Evolutionary conservation across 371 early-diverging fungal genomes (phyloP), one percentile per base, ranked within the genome.

Genomic region (Mortierella sp.): DNA sequence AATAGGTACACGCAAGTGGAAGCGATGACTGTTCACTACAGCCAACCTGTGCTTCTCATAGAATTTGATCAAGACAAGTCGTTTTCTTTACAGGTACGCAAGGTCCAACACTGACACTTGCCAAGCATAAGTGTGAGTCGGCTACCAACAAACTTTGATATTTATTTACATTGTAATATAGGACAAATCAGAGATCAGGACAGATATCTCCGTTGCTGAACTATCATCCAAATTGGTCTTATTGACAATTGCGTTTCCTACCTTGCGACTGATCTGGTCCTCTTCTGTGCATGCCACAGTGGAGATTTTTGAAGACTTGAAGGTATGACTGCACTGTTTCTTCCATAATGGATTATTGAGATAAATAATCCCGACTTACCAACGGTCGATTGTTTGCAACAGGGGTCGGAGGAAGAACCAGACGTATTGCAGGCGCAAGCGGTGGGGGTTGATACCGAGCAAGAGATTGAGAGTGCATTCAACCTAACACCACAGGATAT

Each of bases 31-130:
- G 79, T 86, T 10, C 90, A 96, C 77, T 99, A 99, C 83, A 83
- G 85, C 32, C 87, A 80, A 3, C 95, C 97, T 0, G 90, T 96
- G 15, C 83, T 99, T 36, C 83, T 99, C 69, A 95, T 99, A 62
- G 99, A 99, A 80, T 98, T 99, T 86, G 96, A 97, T 62, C 86
- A 91, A 72, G 90, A 90, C 76, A 94, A 93, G 70, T 90, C 95
- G 19, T 96, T 97, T 72, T 90, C 93, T 43, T 81, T 96, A 63
- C 88, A 89, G 80, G 87, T 87, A 70, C 11, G 32, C 53, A 65
- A 63, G 33, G 68, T 83, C 2, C 58, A 72, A 41, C 66, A 6
- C n/a, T 38, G 40, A 33, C 41, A 3, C 24, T 19, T 33, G 0
- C 8, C n/a, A 4, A 16, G 16, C n/a, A n/a, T 16, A n/a, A 11